Evolutionary conservation across 306 rosid genomes (phyloP).

Genomic region (Sesbania bispinosa): DNA sequence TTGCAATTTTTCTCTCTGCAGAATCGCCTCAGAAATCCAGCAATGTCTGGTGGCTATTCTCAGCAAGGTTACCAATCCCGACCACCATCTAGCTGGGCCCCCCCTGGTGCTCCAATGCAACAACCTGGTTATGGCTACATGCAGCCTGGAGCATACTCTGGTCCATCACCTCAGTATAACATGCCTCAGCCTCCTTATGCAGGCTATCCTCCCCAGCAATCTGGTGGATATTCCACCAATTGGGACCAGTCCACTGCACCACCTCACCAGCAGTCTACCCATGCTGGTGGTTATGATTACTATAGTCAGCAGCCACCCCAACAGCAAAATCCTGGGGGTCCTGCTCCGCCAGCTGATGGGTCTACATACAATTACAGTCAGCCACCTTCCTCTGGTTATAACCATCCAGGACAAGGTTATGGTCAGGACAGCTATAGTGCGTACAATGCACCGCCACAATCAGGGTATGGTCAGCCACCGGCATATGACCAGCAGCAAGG

Average conservation of each 20-base stretch:
- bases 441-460: constrained; percentile 62
- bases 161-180: constrained; percentile 70
- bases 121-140: constrained; percentile 86
- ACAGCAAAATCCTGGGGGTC: constrained; percentile 70
- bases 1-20: constrained; percentile 44
- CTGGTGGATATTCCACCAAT: constrained; percentile 70
- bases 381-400: constrained; percentile 65
- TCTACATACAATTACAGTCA: constrained; percentile 67
- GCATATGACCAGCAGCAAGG: constrained; percentile 89
- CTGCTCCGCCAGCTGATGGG: constrained; percentile 59
- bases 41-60: constrained; percentile 72
- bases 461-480: constrained; percentile 81
- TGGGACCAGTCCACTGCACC: constrained; percentile 87
- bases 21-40: constrained; percentile 76
- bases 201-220: constrained; percentile 70
- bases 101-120: constrained; percentile 67
- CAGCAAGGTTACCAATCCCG: constrained; percentile 96
- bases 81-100: constrained; percentile 83
- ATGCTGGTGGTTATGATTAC: constrained; percentile 78
- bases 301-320: constrained; percentile 65
- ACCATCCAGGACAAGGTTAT: constrained; percentile 77
- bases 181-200: constrained; percentile 62
- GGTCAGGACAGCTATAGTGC: constrained; percentile 78
- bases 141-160: constrained; percentile 82
- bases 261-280: constrained; percentile 58